Percentiles rank a stretch among this genome's conserved stretches.
These are phyloP conservation scores for Cetraspora pellucida DNA, from an alignment of 192 early-diverging fungal species.

Conservation along the genomic window DNA sequence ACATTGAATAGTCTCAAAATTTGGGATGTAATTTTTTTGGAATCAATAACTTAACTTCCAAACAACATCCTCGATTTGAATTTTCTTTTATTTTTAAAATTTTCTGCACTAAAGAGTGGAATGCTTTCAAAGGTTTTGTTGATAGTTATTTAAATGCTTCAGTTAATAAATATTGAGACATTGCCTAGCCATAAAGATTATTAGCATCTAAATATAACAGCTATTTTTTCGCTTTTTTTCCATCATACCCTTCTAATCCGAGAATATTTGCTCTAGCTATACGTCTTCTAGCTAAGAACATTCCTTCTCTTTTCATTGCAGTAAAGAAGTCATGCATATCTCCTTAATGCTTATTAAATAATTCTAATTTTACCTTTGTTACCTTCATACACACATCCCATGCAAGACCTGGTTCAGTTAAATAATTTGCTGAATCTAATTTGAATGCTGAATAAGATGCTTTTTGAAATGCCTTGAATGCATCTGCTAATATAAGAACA, in stretches of 20 bases:
- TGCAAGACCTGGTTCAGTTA: constrained; percentile 22
- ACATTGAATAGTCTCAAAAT: constrained; percentile 8
- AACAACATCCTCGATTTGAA: constrained; percentile 22
- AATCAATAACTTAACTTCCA: constrained; percentile 25
- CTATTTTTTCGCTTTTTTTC: background rate
- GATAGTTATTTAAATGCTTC: constrained; percentile 4
- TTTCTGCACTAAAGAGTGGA: constrained; percentile 8
- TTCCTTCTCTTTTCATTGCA: background rate
- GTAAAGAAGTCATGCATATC: constrained; percentile 23
- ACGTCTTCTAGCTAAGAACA: background rate
- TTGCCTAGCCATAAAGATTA: constrained; percentile 23
- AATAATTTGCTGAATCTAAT: constrained; percentile 28
- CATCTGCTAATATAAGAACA: constrained; percentile 16
- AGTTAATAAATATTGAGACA: constrained; percentile 14
- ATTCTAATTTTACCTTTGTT: constrained; percentile 15
- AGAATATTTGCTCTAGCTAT: constrained; percentile 22
- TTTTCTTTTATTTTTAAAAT: constrained; percentile 13
- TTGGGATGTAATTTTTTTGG: constrained; percentile 18
- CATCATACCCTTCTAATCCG: constrained; percentile 3
- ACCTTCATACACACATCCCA: background rate
- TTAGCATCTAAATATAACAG: background rate
- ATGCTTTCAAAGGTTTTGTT: background rate
- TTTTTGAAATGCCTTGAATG: constrained; percentile 18
- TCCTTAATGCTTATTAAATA: constrained; percentile 13
- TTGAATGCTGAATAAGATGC: constrained; percentile 31